Evolutionary conservation across 2,329 filamentous ascomycete species (phyloP), one percentile per base, ranked within the genome.

Genomic region (Penicillium rolfsii): DNA sequence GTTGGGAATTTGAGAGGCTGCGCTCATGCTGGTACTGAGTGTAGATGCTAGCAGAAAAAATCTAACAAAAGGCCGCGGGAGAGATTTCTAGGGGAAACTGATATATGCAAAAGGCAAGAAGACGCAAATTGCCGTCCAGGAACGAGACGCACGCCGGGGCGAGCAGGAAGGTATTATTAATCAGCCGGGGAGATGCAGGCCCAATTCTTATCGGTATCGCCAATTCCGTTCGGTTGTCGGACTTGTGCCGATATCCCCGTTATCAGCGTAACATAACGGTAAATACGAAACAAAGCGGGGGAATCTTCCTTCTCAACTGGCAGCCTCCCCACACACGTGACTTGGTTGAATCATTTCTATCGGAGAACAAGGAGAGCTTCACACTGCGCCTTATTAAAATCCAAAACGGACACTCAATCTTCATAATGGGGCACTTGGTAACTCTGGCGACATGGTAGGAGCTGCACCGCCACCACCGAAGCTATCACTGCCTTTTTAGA

Each of bases 1-100:
- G 66, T 82, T 80, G 30, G 86, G 86, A 56, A 87, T 80, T 57
- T 79, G 73, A 40, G 72, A 66, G 38, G 62, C 55, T 35, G 60
- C 60, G 61, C 55, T 71, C 73, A 75, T 76, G 43, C 48, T 73
- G 70, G 30, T 45, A 19, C 38, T 1, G 16, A 30, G 2, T 30
- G 26, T 33, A 36, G 19, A 45, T 52, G 9, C 45, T 28, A 8
- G 45, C 26, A n/a, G 7, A 26, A 11, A 38, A 52, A 38, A 52
- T 19, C 24, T 14, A 9, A 24, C 16, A 24, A 50, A 35, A 22
- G 4, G 33, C 33, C 50, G 35, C 50, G 12, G 35, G 36, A 53
- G 28, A 12, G 8, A 26, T 28, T 4, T 53, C 19, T 26, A 40
- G 50, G 35, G 50, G 19, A 24, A 52, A 22, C n/a, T n/a, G 33